phyloP scores from a whole-genome alignment of 352 stramenopile genomes.

The Phytophthora nicotianae region DNA sequence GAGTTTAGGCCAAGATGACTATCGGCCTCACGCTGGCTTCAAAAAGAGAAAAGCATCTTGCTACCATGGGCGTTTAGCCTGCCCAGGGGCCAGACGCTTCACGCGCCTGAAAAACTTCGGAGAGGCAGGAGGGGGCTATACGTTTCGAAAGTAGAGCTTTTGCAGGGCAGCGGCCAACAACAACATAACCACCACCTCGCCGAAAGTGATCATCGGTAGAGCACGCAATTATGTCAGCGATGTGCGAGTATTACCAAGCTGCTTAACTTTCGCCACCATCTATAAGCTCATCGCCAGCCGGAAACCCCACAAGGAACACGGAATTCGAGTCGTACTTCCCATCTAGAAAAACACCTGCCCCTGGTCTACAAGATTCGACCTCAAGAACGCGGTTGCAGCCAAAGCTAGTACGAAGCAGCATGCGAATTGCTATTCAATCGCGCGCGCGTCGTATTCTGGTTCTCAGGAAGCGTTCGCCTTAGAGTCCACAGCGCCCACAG shows the following conservation, averaged over 20 bases:
- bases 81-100: background rate
- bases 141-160: background rate
- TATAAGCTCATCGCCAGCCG: background rate
- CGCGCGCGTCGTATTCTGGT: background rate
- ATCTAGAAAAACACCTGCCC: background rate
- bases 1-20: background rate
- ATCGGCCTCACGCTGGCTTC: background rate
- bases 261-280: background rate
- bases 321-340: background rate
- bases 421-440: background rate
- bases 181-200: background rate
- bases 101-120: background rate
- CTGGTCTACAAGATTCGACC: background rate
- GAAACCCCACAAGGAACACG: background rate
- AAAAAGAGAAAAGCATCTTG: background rate
- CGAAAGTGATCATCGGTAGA: background rate
- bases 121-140: background rate
- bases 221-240: background rate
- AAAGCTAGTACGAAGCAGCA: background rate
- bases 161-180: background rate
- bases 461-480: background rate
- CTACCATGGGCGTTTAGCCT: background rate
- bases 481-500: background rate
- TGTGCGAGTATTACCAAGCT: background rate
- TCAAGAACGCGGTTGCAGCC: no score